A percentile compares a stretch with the other conserved stretches of the same genome.
Evolutionary conservation across 495 filamentous ascomycete genomes (phyloP).

Genomic region (Neurospora sp.): DNA sequence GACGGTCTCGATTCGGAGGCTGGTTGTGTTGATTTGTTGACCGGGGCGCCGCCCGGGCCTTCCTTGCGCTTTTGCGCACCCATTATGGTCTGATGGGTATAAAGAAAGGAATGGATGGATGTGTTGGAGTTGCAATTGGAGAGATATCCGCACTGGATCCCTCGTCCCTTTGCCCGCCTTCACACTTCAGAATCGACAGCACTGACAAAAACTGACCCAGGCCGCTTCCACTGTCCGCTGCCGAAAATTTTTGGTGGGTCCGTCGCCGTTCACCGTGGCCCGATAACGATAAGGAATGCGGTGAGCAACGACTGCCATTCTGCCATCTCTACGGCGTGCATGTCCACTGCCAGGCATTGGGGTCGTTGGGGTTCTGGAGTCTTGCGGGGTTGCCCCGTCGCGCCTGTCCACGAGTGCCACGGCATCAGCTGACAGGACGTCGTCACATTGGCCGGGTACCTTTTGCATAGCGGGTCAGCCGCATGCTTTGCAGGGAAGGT

Average conservation of each 20-base stretch:
- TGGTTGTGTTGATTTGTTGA: conserved; percentile 26
- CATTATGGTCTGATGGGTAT: conserved; percentile 18
- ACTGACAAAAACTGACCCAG: conserved; percentile 9
- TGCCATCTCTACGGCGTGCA: neutral
- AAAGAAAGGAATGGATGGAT: neutral
- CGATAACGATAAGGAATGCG: conserved; percentile 26
- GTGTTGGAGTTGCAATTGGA: conserved; percentile 12
- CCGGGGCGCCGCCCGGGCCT: conserved; percentile 29
- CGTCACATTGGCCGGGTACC: neutral
- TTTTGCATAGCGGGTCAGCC: neutral
- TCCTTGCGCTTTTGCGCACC: conserved; percentile 39
- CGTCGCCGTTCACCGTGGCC: neutral
- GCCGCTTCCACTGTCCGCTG: neutral
- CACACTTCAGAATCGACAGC: conserved; percentile 4
- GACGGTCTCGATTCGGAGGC: conserved; percentile 27
- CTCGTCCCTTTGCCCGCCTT: conserved; percentile 9
- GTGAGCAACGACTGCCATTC: conserved; percentile 4
- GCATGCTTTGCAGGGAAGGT: neutral
- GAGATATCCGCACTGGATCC: conserved; percentile 5
- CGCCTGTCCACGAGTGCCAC: neutral
- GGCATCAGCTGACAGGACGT: neutral
- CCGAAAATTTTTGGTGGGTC: conserved; percentile 23
- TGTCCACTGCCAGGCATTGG: neutral
- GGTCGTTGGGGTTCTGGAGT: neutral
- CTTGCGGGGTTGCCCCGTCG: neutral